Percentiles rank a stretch among this genome's conserved stretches.
These are phyloP conservation scores for Punica granatum DNA, from an alignment of 345 rosid genomes.

Conservation along the genomic window DNA sequence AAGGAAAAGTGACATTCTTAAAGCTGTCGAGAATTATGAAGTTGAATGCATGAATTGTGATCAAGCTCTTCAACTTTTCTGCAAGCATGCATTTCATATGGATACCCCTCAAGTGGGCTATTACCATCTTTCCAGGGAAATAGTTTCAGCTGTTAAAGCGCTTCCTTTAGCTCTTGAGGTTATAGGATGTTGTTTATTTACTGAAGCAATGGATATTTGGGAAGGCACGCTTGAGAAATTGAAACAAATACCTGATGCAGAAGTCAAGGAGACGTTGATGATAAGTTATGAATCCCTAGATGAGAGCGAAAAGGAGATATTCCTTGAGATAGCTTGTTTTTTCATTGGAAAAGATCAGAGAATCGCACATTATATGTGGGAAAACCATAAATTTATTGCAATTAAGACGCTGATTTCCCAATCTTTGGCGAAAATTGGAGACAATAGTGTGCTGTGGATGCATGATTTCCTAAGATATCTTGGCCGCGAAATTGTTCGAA, in stretches of 20 bases:
- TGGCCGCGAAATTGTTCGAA: background rate
- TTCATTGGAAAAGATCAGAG: slow-evolving; percentile 5
- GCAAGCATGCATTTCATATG: slow-evolving; percentile 1
- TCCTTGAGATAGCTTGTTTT: slow-evolving; percentile 7
- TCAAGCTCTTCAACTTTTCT: slow-evolving; percentile 5
- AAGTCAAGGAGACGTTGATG: background rate
- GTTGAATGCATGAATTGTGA: background rate
- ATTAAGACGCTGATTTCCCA: background rate
- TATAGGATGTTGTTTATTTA: background rate
- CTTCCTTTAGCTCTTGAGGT: slow-evolving; percentile 11
- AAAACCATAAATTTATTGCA: background rate
- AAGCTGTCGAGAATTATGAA: background rate
- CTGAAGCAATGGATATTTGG: background rate
- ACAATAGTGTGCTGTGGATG: slow-evolving; percentile 6
- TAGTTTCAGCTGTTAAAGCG: background rate
- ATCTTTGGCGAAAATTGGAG: slow-evolving; percentile 6
- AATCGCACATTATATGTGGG: slow-evolving; percentile 3
- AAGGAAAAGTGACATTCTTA: background rate
- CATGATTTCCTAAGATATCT: slow-evolving; percentile 7
- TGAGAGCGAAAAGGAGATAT: background rate
- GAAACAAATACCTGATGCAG: background rate
- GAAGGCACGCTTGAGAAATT: background rate
- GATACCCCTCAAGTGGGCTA: background rate
- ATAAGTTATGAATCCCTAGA: slow-evolving; percentile 3
- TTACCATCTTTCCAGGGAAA: background rate